Base-by-base conservation (phyloP, 2,329 filamentous ascomycete species). In the Phoma sp. region DNA sequence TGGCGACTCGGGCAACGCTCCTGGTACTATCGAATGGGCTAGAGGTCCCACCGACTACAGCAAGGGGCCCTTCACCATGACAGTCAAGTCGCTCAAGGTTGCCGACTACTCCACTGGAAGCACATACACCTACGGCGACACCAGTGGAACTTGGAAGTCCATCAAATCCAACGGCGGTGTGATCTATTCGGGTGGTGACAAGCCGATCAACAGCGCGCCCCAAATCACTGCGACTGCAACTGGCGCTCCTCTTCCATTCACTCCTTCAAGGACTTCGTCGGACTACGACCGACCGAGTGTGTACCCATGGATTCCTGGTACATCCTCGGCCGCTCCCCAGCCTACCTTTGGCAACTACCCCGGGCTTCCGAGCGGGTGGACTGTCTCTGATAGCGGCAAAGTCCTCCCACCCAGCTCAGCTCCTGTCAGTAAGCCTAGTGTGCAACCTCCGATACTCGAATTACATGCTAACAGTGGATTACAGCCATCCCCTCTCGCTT, bases 41-140 rank as follows among this genome's bases (percentile, higher is more conserved):
- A 85, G 89, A 49, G 95, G 95, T 12, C 83, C 85, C 42, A 96
- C 92, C 42, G 87, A 97, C 77, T 99, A 95, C 78, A 82, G 83
- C 52, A 70, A 87, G 59, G 93, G 91, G 0, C 95, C 95, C 1
- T 99, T 90, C 78, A 86, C 83, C 60, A 98, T 98, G 93, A 79
- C 84, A 47, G 87, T 98, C 70, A 84, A 89, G 75, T 89, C 84
- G 25, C 77, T 97, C 64, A 81, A 83, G 48, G 85, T 96, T 34
- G 88, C 87, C 45, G 95, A 99, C 79, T 99, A 98, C 80, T 97
- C 93, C 18, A 97, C 93, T 1, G 95, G 95, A 47, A 88, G 84
- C 15, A 80, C 89, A 59, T 99, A 99, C 81, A 81, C 79, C 52
- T 99, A 98, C 78, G 84, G 84, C 62, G 90, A 95, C 73, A 84